Conservation (phyloP, 202 grass and related monocot genomes). For the Hordeum pubiflorum region DNA sequence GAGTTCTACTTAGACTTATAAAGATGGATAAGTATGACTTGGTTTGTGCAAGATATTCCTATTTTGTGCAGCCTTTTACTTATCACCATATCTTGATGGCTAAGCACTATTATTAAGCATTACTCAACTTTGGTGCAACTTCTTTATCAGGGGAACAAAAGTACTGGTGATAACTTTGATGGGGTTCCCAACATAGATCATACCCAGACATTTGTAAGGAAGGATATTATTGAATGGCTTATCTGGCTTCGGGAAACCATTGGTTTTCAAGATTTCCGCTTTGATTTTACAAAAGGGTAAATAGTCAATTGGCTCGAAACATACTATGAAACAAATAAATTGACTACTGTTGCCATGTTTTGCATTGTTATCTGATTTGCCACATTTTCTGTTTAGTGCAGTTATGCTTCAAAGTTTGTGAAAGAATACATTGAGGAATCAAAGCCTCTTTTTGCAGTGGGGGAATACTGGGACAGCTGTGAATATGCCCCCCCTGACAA, state of each 20-base stretch:
- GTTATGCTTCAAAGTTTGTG: slow-evolving; percentile 74
- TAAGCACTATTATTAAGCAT: not conserved
- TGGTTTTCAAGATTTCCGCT: slow-evolving; percentile 94
- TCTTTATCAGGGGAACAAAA: slow-evolving; percentile 56
- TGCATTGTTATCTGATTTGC: slow-evolving; percentile 2
- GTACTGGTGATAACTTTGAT: slow-evolving; percentile 67
- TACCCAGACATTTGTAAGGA: slow-evolving; percentile 83
- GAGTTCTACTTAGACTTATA: not conserved
- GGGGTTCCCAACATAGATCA: slow-evolving; percentile 95
- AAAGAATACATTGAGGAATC: slow-evolving; percentile 92
- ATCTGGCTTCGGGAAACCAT: slow-evolving; percentile 63
- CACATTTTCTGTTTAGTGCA: slow-evolving; percentile 37
- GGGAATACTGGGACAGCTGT: slow-evolving; percentile 92
- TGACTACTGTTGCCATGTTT: not conserved
- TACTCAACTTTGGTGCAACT: not conserved
- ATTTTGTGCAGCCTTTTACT: not conserved
- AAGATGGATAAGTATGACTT: slow-evolving; percentile 1
- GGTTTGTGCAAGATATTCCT: not conserved
- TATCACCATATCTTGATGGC: not conserved
- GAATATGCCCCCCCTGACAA: slow-evolving; percentile 49
- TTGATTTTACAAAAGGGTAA: slow-evolving; percentile 99
- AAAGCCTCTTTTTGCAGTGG: slow-evolving; percentile 85
- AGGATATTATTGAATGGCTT: slow-evolving; percentile 84
- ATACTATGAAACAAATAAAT: not conserved
- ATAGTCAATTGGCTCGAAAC: not conserved